Evolutionary conservation across 768 basidiomycete species (phyloP).

Genomic region (Tephrocybe sp.): DNA sequence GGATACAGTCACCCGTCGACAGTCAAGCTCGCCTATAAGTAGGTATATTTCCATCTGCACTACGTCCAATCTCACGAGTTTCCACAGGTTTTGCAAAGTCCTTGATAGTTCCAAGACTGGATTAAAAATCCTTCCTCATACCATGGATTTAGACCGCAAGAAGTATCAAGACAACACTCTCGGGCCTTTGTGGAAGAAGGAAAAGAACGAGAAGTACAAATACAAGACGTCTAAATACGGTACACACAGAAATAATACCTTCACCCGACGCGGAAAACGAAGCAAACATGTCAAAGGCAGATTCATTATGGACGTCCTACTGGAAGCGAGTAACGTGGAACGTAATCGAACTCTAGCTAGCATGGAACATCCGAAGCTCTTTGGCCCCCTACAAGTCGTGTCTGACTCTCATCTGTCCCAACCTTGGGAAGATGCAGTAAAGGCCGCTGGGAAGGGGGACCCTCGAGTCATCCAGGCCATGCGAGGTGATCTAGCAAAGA

Average conservation of each 20-base stretch:
- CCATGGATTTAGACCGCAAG: constrained; percentile 29
- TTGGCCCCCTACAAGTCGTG: constrained; percentile 11
- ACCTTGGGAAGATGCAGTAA: constrained; percentile 38
- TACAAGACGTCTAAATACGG: background rate
- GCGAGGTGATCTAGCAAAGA: constrained; percentile 32
- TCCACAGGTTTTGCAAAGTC: constrained; percentile 45
- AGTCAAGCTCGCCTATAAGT: constrained; percentile 54
- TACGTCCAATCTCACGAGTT: background rate
- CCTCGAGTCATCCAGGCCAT: constrained; percentile 18
- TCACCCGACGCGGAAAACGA: constrained; percentile 14
- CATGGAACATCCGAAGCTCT: constrained; percentile 19
- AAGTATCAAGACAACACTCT: constrained; percentile 13
- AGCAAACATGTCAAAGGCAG: constrained; percentile 14
- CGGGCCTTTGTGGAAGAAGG: too few relatives aligned
- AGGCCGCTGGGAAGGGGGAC: constrained; percentile 20
- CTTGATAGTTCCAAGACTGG: constrained; percentile 68
- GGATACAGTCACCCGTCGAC: constrained; percentile 55
- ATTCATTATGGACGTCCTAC: constrained; percentile 32
- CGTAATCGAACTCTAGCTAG: constrained; percentile 13
- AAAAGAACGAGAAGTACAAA: constrained; percentile 20
- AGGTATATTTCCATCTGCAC: constrained; percentile 4
- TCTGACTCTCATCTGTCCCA: constrained; percentile 23
- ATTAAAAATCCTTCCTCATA: constrained; percentile 35
- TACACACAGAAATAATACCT: constrained; percentile 8
- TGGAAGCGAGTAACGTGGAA: constrained; percentile 11